phyloP scores from a whole-genome alignment of 768 basidiomycete genomes.

The Harrya chromipes region DNA sequence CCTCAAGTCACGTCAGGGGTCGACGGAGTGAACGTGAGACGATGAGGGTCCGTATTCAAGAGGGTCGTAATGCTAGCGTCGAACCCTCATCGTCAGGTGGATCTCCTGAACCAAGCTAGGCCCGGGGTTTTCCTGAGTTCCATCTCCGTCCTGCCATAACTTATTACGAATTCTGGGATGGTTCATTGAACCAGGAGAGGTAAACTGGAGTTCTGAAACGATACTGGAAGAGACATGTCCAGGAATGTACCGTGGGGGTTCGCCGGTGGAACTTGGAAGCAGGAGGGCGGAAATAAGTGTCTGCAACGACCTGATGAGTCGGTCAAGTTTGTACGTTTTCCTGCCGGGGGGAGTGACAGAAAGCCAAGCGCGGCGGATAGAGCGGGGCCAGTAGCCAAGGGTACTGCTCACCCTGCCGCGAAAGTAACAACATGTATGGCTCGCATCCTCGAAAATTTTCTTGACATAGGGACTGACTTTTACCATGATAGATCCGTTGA shows the following conservation, averaged over 20 bases:
- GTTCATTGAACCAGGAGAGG: slow-evolving; percentile 8
- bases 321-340: slow-evolving; percentile 22
- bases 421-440: too few relatives aligned
- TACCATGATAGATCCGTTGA: too few relatives aligned
- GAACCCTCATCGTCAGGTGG: slow-evolving; percentile 3
- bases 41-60: slow-evolving; percentile 9
- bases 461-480: too few relatives aligned
- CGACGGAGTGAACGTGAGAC: slow-evolving; percentile 11
- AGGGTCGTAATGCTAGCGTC: background rate
- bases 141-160: slow-evolving; percentile 24
- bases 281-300: slow-evolving; percentile 25
- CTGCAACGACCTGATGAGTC: slow-evolving; percentile 18
- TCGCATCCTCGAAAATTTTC: too few relatives aligned
- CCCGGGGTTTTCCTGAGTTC: slow-evolving; percentile 23
- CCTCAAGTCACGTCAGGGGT: background rate
- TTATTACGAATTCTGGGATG: background rate
- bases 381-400: slow-evolving; percentile 1
- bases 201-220: slow-evolving; percentile 16
- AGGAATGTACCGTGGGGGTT: slow-evolving; percentile 17
- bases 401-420: too few relatives aligned
- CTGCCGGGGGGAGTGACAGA: slow-evolving; percentile 17
- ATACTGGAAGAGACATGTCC: slow-evolving; percentile 6
- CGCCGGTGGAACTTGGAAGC: slow-evolving; percentile 10
- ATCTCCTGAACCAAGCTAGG: slow-evolving; percentile 23
- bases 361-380: slow-evolving; percentile 6